phyloP scores from a whole-genome alignment of 1,284 basidiomycete species.

The Ustanciosporium gigantosporum region DNA sequence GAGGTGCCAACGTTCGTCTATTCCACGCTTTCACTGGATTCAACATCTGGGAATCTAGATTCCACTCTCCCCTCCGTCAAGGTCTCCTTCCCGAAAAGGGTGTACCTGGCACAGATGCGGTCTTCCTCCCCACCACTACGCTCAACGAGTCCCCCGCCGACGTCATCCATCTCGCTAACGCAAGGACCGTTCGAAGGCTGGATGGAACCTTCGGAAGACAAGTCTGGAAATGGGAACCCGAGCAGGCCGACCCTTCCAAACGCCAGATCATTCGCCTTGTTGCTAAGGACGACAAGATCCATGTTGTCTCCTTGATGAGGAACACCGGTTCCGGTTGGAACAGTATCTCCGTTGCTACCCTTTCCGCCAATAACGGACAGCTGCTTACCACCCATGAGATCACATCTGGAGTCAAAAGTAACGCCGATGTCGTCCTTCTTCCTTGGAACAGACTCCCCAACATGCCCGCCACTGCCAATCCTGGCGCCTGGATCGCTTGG shows the following conservation, averaged over 20 bases:
- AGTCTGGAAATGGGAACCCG: conserved; percentile 29
- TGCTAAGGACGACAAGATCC: conserved; percentile 28
- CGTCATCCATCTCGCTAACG: conserved; percentile 40
- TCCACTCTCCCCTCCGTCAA: conserved; percentile 25
- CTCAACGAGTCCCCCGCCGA: conserved; percentile 22
- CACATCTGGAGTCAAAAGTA: conserved; percentile 16
- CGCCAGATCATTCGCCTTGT: conserved; percentile 26
- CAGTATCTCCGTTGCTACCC: conserved; percentile 31
- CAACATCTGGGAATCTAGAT: conserved; percentile 70
- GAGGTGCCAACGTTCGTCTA: conserved; percentile 72
- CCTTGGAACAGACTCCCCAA: conserved; percentile 37
- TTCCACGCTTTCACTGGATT: conserved; percentile 72
- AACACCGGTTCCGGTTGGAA: conserved; percentile 23
- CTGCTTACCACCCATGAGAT: conserved; percentile 37
- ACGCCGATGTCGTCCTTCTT: conserved; percentile 31
- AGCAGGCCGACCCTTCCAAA: conserved; percentile 19
- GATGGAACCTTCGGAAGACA: conserved; percentile 12
- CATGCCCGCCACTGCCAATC: conserved; percentile 24
- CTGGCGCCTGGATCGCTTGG: conserved; percentile 54
- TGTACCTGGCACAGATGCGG: conserved; percentile 37
- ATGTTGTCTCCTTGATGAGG: conserved; percentile 37
- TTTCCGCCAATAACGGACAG: conserved; percentile 33
- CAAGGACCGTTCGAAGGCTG: conserved; percentile 33
- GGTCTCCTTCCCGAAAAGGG: conserved; percentile 24
- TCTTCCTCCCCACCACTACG: conserved; percentile 20